Conservation (phyloP, 192 early-diverging fungal species). For the Podila epicladia region DNA sequence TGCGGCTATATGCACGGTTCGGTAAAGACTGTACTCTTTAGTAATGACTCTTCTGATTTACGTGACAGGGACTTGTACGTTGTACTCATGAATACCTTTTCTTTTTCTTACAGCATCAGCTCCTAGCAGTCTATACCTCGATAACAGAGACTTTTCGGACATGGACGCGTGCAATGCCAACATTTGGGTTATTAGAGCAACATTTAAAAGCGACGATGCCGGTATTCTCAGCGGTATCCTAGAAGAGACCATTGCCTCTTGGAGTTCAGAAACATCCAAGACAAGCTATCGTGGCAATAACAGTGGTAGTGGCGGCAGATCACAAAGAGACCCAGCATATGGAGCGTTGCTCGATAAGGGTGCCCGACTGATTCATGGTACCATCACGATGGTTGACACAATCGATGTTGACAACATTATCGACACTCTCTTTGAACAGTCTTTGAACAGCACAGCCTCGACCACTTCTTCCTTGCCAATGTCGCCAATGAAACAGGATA, state of each 20-base stretch:
- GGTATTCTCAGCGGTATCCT: slow-evolving; percentile 55
- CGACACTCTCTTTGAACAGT: slow-evolving; percentile 46
- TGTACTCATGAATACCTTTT: neutral
- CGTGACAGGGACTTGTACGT: too few relatives aligned
- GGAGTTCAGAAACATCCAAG: slow-evolving; percentile 51
- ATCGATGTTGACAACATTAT: slow-evolving; percentile 61
- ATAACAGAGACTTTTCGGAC: slow-evolving; percentile 49
- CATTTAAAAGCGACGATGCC: slow-evolving; percentile 55
- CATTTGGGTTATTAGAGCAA: slow-evolving; percentile 53
- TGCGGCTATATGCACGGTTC: slow-evolving; percentile 58
- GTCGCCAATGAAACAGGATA: neutral
- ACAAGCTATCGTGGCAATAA: slow-evolving; percentile 11
- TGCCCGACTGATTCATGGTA: slow-evolving; percentile 25
- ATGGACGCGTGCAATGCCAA: slow-evolving; percentile 63
- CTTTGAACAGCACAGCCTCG: neutral
- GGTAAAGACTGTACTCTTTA: slow-evolving; percentile 7
- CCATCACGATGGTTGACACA: slow-evolving; percentile 48
- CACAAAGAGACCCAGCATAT: slow-evolving; percentile 9
- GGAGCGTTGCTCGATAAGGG: slow-evolving; percentile 33
- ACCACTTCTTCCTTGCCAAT: neutral
- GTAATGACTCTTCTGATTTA: neutral
- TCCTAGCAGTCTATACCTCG: slow-evolving; percentile 41
- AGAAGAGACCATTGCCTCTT: slow-evolving; percentile 56
- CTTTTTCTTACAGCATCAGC: slow-evolving; percentile 33
- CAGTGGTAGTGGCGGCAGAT: slow-evolving; percentile 24